Conservation (phyloP, 2,329 filamentous ascomycete species). For the Aspergillus sp. region DNA sequence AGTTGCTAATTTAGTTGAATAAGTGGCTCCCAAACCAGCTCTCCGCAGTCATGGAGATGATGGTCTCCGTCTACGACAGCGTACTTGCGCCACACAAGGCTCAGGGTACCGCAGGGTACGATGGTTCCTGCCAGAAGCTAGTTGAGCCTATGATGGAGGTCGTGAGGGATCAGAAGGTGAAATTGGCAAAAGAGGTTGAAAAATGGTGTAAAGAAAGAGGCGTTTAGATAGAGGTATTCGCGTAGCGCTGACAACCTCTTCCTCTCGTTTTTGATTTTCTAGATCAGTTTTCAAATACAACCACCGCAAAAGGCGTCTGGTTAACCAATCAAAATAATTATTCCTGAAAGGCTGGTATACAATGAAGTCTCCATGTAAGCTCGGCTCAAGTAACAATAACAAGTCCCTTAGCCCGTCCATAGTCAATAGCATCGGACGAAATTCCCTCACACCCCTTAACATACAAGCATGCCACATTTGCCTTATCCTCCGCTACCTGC, state of each 20-base stretch:
- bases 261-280: background rate
- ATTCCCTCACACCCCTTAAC: conserved; percentile 30
- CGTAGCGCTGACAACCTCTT: background rate
- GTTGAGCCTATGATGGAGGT: conserved; percentile 40
- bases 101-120: conserved; percentile 24
- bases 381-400: conserved; percentile 20
- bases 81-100: conserved; percentile 35
- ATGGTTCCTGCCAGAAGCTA: conserved; percentile 33
- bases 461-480: conserved; percentile 16
- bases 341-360: background rate
- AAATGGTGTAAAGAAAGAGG: conserved; percentile 48
- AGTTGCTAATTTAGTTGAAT: background rate
- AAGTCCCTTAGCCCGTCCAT: conserved; percentile 30
- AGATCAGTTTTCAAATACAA: background rate
- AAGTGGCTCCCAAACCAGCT: conserved; percentile 52
- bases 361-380: background rate
- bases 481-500: conserved; percentile 7
- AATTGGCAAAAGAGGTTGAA: conserved; percentile 42
- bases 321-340: background rate
- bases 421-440: conserved; percentile 35
- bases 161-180: conserved; percentile 34
- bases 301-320: background rate
- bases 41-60: conserved; percentile 50
- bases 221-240: conserved; percentile 23
- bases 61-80: conserved; percentile 46